Conservation (phyloP, 2,329 filamentous ascomycete genomes). For the Sarocladium brachiariae region DNA sequence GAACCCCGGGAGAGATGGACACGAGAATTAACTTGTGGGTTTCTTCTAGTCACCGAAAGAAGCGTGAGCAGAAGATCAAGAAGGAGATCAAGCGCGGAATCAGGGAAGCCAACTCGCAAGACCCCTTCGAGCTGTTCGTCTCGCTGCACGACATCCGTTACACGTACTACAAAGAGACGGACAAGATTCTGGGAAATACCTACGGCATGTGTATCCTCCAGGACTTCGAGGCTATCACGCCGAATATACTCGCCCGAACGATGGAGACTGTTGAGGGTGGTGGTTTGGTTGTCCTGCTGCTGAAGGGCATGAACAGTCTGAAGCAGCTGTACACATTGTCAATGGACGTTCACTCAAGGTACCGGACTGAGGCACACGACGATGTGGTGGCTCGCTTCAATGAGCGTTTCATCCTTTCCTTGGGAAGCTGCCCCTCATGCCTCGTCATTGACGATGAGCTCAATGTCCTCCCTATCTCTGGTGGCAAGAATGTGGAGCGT, state of each 20-base stretch:
- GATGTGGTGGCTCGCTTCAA: conserved; percentile 97
- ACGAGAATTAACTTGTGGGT: neutral
- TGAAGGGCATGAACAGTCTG: conserved; percentile 95
- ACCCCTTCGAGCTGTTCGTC: conserved; percentile 96
- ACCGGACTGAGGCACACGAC: conserved; percentile 90
- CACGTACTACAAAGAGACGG: conserved; percentile 99
- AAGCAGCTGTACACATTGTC: conserved; percentile 95
- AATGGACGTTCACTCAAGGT: conserved; percentile 97
- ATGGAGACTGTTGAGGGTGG: conserved; percentile 98
- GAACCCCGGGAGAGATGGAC: neutral
- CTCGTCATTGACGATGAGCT: conserved; percentile 96
- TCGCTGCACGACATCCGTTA: conserved; percentile 96
- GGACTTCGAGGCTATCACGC: conserved; percentile 95
- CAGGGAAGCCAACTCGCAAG: conserved; percentile 84
- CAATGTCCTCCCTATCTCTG: conserved; percentile 94
- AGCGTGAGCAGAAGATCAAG: conserved; percentile 97
- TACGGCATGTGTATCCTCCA: conserved; percentile 98
- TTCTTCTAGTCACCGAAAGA: conserved; percentile 72
- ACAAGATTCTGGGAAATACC: conserved; percentile 96
- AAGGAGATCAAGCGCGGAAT: conserved; percentile 95
- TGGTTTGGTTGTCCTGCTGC: conserved; percentile 77
- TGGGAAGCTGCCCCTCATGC: conserved; percentile 92
- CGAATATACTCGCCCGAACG: conserved; percentile 89
- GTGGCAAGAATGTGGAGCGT: conserved; percentile 80
- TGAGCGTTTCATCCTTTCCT: conserved; percentile 89